Percentiles rank a stretch among this genome's conserved stretches.
Evolutionary conservation across 2,329 filamentous ascomycete species (phyloP).

Genomic region (Dothistroma pini): DNA sequence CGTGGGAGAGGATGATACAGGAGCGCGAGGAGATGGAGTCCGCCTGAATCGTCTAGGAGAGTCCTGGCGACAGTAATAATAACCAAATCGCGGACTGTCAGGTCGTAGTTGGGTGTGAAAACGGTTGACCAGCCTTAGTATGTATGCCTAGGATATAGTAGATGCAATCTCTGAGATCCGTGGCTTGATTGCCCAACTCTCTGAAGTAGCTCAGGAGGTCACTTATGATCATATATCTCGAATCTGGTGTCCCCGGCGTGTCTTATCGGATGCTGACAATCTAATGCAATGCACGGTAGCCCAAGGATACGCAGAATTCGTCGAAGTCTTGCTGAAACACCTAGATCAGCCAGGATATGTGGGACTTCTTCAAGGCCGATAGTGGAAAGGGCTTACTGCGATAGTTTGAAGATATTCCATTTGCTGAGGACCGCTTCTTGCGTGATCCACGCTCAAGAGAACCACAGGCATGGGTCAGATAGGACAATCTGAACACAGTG

Average conservation of each 20-base stretch:
- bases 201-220: background rate
- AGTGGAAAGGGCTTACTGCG: background rate
- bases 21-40: no score
- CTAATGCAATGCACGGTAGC: background rate
- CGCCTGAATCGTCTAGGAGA: background rate
- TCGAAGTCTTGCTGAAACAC: background rate
- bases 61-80: background rate
- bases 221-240: background rate
- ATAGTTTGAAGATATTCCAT: background rate
- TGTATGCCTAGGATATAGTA: background rate
- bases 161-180: background rate
- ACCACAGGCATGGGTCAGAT: no score
- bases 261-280: background rate
- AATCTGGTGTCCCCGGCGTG: background rate
- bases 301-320: background rate
- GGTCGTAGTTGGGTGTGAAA: background rate
- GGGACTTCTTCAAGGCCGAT: background rate
- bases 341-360: background rate
- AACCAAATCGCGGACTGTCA: background rate
- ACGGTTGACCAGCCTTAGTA: background rate
- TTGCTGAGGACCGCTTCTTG: no score
- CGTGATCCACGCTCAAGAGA: no score
- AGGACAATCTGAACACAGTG: no score
- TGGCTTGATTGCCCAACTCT: background rate
- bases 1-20: no score